Conservation (phyloP, 768 basidiomycete genomes). For the Mycena filopes region DNA sequence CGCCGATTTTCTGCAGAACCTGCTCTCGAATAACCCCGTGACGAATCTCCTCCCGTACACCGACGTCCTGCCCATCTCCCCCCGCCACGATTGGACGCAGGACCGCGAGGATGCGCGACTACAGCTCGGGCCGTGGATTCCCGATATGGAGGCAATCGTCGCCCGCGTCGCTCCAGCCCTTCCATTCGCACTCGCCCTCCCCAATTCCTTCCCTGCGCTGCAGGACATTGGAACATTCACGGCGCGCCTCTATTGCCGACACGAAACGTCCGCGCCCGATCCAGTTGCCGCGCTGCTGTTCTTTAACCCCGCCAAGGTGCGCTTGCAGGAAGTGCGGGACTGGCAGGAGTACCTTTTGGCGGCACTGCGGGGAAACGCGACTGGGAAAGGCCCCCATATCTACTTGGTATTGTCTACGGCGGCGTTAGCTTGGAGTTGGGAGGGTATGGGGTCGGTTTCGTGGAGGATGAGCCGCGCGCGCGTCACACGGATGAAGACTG, state of each 20-base stretch:
- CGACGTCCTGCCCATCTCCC: conserved; percentile 1
- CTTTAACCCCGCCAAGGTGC: not conserved
- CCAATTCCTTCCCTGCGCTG: not conserved
- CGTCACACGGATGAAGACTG: not conserved
- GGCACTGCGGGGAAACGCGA: not conserved
- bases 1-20: conserved; percentile 40
- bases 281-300: not conserved
- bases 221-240: not conserved
- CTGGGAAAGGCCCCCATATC: not conserved
- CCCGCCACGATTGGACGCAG: not conserved
- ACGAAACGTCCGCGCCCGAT: not conserved
- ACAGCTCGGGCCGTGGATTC: conserved; percentile 1
- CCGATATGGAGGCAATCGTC: conserved; percentile 3
- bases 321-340: not conserved
- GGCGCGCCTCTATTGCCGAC: not conserved
- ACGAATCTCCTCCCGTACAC: conserved; percentile 41
- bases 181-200: not conserved
- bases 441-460: not conserved
- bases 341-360: not conserved
- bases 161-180: not conserved
- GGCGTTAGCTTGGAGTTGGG: not conserved
- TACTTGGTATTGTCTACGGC: not conserved
- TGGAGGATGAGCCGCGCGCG: conserved; percentile 12
- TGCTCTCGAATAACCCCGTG: conserved; percentile 39
- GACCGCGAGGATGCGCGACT: not conserved